Evolutionary conservation across 140 eudicot species (phyloP), one percentile per base, ranked within the genome.

Genomic region (Oenanthe javanica): DNA sequence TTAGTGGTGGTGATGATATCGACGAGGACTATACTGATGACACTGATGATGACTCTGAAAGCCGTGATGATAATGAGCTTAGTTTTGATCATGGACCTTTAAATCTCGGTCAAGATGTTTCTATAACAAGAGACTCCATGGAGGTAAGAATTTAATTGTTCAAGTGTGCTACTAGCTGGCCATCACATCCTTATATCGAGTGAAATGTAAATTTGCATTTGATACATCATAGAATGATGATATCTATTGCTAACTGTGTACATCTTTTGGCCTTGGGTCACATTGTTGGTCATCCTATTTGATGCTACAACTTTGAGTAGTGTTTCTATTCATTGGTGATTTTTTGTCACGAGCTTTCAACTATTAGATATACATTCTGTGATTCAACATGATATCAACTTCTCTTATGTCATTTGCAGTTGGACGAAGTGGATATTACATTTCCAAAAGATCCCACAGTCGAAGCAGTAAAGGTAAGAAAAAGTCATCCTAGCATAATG

Each of bases 81-180:
- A 93, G 93, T 79, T 89, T 91, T 84, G 96, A 93, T 70, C 86
- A 82, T 89, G 82, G 84, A 69, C 85, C 72, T 75, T 79, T 74
- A 79, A 89, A 55, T 73, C 82, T 81, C 21, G 81, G 76, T 46
- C 83, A 82, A 46, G 86, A 89, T 54, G 70, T 75, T 64, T 79
- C 91, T 67, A 81, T 85, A 61, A 76, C 88, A 82, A 87, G 66
- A 77, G 82, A 81, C 81, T 78, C 95, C 45, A 84, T 89, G 93
- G 95, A 91, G 97, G 97, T 90, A 79, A 81, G 80, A 47, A 36
- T 78, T 66, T 55, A 9, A 70, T 25, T 7, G 14, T 61, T 61
- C 5, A n/a, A n/a, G 70, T 71, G 38, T 72, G 71, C 42, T 77
- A 73, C 40, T 67, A 51, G 52, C 21, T 19, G 47, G 45, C 54